Percentiles rank a stretch among this genome's conserved stretches.
These are phyloP conservation scores for Pyrenochaeta sp. DNA, from an alignment of 2,329 filamentous ascomycete genomes.

Conservation along the genomic window DNA sequence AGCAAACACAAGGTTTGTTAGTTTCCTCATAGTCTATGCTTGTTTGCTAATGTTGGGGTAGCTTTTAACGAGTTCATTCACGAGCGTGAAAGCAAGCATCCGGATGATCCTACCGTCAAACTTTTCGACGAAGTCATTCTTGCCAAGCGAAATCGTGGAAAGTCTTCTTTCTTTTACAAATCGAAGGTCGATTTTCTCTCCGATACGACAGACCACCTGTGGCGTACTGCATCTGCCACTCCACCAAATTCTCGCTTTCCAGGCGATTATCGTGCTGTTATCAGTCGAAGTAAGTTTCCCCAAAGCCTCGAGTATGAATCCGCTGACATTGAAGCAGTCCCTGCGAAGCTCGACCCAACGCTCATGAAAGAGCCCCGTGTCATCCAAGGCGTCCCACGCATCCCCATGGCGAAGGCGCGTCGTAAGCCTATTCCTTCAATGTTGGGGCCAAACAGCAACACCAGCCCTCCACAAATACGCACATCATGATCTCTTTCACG, in stretches of 20 bases:
- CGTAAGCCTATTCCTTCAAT: slow-evolving; percentile 59
- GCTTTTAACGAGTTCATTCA: slow-evolving; percentile 86
- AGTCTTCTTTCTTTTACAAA: slow-evolving; percentile 71
- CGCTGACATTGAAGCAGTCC: slow-evolving; percentile 67
- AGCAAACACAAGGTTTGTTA: slow-evolving; percentile 67
- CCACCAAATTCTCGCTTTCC: slow-evolving; percentile 64
- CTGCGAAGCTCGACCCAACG: slow-evolving; percentile 82
- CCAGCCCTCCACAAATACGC: slow-evolving; percentile 30
- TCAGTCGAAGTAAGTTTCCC: slow-evolving; percentile 60
- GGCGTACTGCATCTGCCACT: slow-evolving; percentile 71
- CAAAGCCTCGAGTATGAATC: slow-evolving; percentile 51
- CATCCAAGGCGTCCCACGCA: slow-evolving; percentile 83
- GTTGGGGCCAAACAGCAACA: slow-evolving; percentile 42
- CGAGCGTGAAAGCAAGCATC: slow-evolving; percentile 73
- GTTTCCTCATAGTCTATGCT: not conserved
- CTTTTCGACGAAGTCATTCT: slow-evolving; percentile 87
- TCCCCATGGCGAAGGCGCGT: slow-evolving; percentile 59
- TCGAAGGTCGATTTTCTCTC: slow-evolving; percentile 68
- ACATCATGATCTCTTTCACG: slow-evolving; percentile 34
- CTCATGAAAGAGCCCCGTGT: slow-evolving; percentile 92
- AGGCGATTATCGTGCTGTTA: slow-evolving; percentile 62
- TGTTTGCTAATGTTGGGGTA: slow-evolving; percentile 36
- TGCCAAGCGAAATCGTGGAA: slow-evolving; percentile 76
- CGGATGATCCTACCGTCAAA: slow-evolving; percentile 71
- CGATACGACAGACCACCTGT: slow-evolving; percentile 80